phyloP scores from a whole-genome alignment of 805 yeast species.

The Brettanomyces sp. region DNA sequence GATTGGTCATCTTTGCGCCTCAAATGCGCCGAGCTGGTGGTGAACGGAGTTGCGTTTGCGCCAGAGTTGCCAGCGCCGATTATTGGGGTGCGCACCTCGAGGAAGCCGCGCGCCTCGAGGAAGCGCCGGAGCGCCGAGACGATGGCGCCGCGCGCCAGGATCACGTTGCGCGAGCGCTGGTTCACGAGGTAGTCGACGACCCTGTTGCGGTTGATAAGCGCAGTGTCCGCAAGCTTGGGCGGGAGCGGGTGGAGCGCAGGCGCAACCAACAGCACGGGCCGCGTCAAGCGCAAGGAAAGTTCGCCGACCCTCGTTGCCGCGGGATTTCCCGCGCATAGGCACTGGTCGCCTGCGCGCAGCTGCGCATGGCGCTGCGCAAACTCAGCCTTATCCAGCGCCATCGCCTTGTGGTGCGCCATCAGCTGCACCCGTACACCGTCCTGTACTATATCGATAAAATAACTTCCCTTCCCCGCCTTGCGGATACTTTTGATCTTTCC shows the following conservation, averaged over 20 bases:
- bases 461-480: conserved; percentile 57
- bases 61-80: conserved; percentile 63
- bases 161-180: conserved; percentile 34
- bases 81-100: conserved; percentile 88
- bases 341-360: conserved; percentile 63
- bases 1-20: conserved; percentile 19
- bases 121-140: conserved; percentile 48
- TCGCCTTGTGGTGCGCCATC: conserved; percentile 44
- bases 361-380: conserved; percentile 31
- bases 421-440: conserved; percentile 53
- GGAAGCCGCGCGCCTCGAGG: conserved; percentile 44
- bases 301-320: conserved; percentile 74
- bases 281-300: conserved; percentile 51
- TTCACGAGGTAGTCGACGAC: conserved; percentile 69
- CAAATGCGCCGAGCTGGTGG: conserved; percentile 35
- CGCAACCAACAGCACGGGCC: conserved; percentile 44
- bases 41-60: conserved; percentile 87
- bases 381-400: conserved; percentile 31
- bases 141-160: conserved; percentile 45
- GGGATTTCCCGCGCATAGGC: conserved; percentile 60
- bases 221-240: conserved; percentile 43
- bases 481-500: conserved; percentile 57
- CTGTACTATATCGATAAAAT: conserved; percentile 60
- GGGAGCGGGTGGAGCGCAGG: conserved; percentile 71
- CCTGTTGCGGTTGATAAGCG: conserved; percentile 54